phyloP scores from a whole-genome alignment of 176 grass and related monocot genomes.

The Melocanna baccifera region DNA sequence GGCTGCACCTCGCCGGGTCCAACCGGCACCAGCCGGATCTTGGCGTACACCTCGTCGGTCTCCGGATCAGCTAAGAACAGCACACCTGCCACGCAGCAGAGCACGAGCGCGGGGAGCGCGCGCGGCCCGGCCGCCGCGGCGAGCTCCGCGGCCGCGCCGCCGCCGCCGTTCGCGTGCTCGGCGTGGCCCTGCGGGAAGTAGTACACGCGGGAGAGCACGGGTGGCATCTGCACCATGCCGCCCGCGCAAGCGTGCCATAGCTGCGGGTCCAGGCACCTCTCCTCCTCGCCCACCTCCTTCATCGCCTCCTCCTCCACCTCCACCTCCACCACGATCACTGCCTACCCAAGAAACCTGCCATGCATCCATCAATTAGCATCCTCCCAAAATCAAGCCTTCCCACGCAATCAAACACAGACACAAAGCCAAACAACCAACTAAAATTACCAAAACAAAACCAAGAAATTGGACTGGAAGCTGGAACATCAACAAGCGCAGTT shows the following conservation, averaged over 20 bases:
- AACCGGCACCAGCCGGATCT: slow-evolving; percentile 57
- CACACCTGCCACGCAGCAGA: slow-evolving; percentile 53
- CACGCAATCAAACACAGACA: slow-evolving; percentile 17
- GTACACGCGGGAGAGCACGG: slow-evolving; percentile 53
- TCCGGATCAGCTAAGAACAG: slow-evolving; percentile 76
- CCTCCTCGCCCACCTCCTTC: slow-evolving; percentile 28
- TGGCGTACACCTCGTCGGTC: slow-evolving; percentile 69
- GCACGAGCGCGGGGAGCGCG: slow-evolving; percentile 48
- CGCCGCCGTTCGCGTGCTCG: slow-evolving; percentile 60
- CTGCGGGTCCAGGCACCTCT: slow-evolving; percentile 72
- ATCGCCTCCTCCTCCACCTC: not conserved
- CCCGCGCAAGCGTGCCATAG: slow-evolving; percentile 94
- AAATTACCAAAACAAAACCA: not conserved
- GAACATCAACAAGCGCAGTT: not conserved
- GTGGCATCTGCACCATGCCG: slow-evolving; percentile 79
- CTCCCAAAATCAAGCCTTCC: not conserved
- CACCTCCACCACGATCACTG: slow-evolving; percentile 31
- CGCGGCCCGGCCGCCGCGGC: slow-evolving; percentile 9
- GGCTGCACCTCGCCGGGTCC: slow-evolving; percentile 25
- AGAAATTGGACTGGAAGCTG: not conserved
- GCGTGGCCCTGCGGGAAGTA: slow-evolving; percentile 98
- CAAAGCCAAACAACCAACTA: not conserved
- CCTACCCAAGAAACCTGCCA: slow-evolving; percentile 22
- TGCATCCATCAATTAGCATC: not conserved
- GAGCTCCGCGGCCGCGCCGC: slow-evolving; percentile 20